Evolutionary conservation across 192 early-diverging fungal genomes (phyloP).

Genomic region (Coemansia sp.): DNA sequence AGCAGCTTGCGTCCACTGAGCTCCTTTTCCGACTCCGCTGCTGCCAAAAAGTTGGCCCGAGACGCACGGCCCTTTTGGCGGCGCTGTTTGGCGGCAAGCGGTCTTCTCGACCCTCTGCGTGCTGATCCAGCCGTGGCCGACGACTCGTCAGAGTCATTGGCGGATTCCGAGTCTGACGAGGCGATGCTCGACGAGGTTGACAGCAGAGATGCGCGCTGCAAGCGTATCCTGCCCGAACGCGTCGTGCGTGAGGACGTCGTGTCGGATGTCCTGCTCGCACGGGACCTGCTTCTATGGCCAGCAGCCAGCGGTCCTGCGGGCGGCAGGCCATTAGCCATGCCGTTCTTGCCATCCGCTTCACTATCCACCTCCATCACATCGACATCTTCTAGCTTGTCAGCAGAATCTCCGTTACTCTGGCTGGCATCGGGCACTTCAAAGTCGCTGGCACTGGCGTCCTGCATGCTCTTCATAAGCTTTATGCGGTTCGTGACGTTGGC

Average conservation of each 20-base stretch:
- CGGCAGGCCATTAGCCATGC: conserved; percentile 5
- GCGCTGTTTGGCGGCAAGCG: background rate
- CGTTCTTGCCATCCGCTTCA: background rate
- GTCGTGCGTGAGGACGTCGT: background rate
- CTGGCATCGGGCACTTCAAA: conserved; percentile 3
- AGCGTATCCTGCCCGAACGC: conserved; percentile 2
- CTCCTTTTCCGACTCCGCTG: conserved; percentile 5
- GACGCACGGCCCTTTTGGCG: conserved; percentile 10
- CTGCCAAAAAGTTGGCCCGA: conserved; percentile 12
- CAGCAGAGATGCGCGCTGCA: conserved; percentile 14
- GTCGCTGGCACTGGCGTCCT: conserved; percentile 20
- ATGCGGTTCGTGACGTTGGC: conserved; percentile 22
- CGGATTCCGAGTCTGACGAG: conserved; percentile 12
- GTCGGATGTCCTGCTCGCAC: background rate
- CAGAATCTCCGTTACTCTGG: background rate
- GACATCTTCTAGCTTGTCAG: background rate
- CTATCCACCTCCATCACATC: conserved; percentile 25
- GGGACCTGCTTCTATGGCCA: background rate
- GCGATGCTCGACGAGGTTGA: conserved; percentile 29
- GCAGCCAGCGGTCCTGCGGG: conserved; percentile 2
- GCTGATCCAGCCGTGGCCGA: conserved; percentile 9
- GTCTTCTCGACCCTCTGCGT: background rate
- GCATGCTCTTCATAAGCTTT: conserved; percentile 17
- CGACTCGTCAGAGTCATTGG: conserved; percentile 19
- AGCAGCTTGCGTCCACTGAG: conserved; percentile 25